Evolutionary conservation across 2,329 filamentous ascomycete species (phyloP).

Genomic region (Fusarium globosum): DNA sequence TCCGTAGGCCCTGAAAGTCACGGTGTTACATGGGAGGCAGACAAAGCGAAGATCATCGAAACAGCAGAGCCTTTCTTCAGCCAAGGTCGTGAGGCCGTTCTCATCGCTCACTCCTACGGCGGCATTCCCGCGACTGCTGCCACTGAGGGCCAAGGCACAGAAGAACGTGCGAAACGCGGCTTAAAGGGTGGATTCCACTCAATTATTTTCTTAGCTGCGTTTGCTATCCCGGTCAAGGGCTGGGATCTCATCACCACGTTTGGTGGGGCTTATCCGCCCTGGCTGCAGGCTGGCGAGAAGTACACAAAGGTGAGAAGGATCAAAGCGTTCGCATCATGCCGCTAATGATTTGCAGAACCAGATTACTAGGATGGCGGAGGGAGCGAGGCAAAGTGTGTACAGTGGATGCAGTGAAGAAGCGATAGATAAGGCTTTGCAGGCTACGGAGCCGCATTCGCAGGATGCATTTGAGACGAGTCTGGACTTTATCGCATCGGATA

Average conservation of each 20-base stretch:
- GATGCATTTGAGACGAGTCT: slow-evolving; percentile 24
- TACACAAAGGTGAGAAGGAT: background rate
- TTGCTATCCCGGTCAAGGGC: slow-evolving; percentile 21
- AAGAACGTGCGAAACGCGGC: background rate
- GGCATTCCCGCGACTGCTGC: slow-evolving; percentile 20
- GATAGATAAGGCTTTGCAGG: background rate
- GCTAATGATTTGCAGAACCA: slow-evolving; percentile 2
- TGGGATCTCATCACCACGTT: slow-evolving; percentile 21
- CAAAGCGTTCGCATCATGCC: fast-evolving
- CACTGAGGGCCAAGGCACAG: background rate
- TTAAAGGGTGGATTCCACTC: slow-evolving; percentile 9
- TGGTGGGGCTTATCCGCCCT: slow-evolving; percentile 12
- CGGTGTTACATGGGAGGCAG: slow-evolving; percentile 21
- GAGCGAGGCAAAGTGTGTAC: background rate
- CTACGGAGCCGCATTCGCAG: slow-evolving; percentile 16
- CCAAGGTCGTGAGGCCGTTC: background rate
- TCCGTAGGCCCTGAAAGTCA: slow-evolving; percentile 1
- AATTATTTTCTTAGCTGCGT: slow-evolving; percentile 16
- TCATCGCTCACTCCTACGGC: slow-evolving; percentile 24
- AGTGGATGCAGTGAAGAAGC: background rate
- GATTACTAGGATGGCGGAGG: background rate
- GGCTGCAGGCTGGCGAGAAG: background rate
- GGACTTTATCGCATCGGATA: slow-evolving; percentile 15
- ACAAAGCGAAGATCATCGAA: background rate
- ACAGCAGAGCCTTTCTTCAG: slow-evolving; percentile 7